Percentiles rank a stretch among this genome's conserved stretches.
phyloP scores from a whole-genome alignment of 2,329 filamentous ascomycete species.

The Amauroascus verrucosus region DNA sequence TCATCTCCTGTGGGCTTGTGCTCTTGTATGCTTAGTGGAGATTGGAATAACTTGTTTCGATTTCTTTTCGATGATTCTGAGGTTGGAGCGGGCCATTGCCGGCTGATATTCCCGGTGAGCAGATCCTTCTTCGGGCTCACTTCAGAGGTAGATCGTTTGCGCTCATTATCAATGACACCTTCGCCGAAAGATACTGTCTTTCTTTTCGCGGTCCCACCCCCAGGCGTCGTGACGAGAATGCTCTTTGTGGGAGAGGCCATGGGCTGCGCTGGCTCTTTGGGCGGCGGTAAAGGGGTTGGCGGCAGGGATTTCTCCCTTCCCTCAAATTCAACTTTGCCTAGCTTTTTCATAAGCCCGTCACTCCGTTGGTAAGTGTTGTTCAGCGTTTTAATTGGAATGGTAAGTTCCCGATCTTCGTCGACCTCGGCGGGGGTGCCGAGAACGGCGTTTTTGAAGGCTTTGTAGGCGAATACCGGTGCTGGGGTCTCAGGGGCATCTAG shows the following conservation, averaged over 20 bases:
- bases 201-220: slow-evolving; percentile 45
- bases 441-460: slow-evolving; percentile 50
- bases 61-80: slow-evolving; percentile 17
- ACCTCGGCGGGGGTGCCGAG: slow-evolving; percentile 49
- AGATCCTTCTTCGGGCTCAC: slow-evolving; percentile 39
- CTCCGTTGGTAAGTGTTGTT: slow-evolving; percentile 19
- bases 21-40: slow-evolving; percentile 33
- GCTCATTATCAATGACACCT: slow-evolving; percentile 47
- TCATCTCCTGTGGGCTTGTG: slow-evolving; percentile 14
- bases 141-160: slow-evolving; percentile 37
- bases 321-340: slow-evolving; percentile 18
- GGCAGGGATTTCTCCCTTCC: slow-evolving; percentile 1
- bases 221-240: slow-evolving; percentile 55
- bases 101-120: slow-evolving; percentile 40
- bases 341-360: slow-evolving; percentile 16
- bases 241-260: slow-evolving; percentile 48
- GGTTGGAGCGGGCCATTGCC: slow-evolving; percentile 15
- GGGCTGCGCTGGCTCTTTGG: slow-evolving; percentile 20
- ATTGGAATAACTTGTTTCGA: slow-evolving; percentile 34
- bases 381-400: slow-evolving; percentile 16
- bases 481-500: slow-evolving; percentile 53
- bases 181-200: slow-evolving; percentile 54
- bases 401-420: slow-evolving; percentile 21
- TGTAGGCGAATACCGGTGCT: slow-evolving; percentile 56
- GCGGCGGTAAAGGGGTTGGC: slow-evolving; percentile 5